Evolutionary conservation across 495 filamentous ascomycete genomes (phyloP), one percentile per base, ranked within the genome.

Genomic region (Hypoxylon fragiforme): DNA sequence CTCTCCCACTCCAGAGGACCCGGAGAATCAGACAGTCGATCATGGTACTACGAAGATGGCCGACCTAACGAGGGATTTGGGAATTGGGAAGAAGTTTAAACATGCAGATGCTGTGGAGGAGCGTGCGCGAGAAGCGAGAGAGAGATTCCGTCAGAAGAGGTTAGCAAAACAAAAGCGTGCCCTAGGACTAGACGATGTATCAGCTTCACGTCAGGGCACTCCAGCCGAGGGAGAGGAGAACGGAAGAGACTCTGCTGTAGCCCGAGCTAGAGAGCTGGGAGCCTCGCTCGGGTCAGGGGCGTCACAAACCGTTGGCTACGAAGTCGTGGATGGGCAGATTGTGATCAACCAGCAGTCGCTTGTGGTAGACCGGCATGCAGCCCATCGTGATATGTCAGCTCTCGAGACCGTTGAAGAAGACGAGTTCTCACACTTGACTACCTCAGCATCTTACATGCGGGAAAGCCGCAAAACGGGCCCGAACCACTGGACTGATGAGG

Each of bases 311-410:
- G 81, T 83, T 7, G 75, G 78, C 3, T 83, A 89, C 75, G 76
- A 85, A 44, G 80, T 95, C 28, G 82, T 96, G 35, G 86, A 96
- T 67, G 91, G 92, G 12, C 77, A 90, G 58, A 90, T 97, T 54
- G 85, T 92, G 4, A 70, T 94, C 9, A 89, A 96, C 63, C 78
- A 88, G 30, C 71, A 77, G n/a, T 88, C 88, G 0, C 75, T 94
- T n/a, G 76, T 84, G 19, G 81, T 96, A 32, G 86, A 96, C 70
- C 82, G 89, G 0, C 88, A 91, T 50, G 85, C 87, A 15, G 57
- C 51, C 5, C 57, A 62, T 38, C 50, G 47, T 24, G 62, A 67
- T 21, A 57, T 62, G 57, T 51, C 54, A 4, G 30, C 32, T 9
- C 42, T 86, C 19, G 85, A 89, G 43, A 81, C 84, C 34, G 74